Conservation (phyloP, 164 flowering plant species). For the Houttuynia cordata region DNA sequence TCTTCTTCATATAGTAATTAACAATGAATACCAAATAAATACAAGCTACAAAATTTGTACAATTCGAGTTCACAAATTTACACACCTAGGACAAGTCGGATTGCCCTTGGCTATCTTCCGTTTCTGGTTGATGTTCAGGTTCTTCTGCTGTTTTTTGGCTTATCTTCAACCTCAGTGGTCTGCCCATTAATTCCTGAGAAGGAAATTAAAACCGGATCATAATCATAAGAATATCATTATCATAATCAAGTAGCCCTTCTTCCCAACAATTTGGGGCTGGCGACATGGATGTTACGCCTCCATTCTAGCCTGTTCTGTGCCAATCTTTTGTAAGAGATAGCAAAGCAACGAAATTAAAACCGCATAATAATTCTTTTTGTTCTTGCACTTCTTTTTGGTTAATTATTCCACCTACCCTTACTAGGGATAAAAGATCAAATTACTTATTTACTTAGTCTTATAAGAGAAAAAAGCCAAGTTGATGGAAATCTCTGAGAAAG, state of each 20-base stretch:
- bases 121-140: slow-evolving; percentile 23
- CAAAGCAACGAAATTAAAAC: slow-evolving; percentile 5
- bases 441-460: background rate
- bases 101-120: slow-evolving; percentile 5
- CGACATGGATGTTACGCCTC: too few relatives aligned
- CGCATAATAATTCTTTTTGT: background rate
- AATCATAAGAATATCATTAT: too few relatives aligned
- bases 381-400: too few relatives aligned
- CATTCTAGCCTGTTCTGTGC: too few relatives aligned
- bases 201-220: background rate
- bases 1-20: too few relatives aligned
- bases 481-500: background rate
- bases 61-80: too few relatives aligned
- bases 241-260: too few relatives aligned
- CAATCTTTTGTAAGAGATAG: too few relatives aligned
- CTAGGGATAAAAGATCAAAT: background rate
- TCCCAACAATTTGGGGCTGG: too few relatives aligned
- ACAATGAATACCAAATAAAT: too few relatives aligned
- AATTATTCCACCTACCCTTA: background rate
- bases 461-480: background rate
- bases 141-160: slow-evolving; percentile 29
- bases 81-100: too few relatives aligned
- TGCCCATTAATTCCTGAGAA: slow-evolving; percentile 67
- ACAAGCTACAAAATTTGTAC: too few relatives aligned
- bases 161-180: slow-evolving; percentile 54